Conservation (phyloP, 495 filamentous ascomycete species). For the Haplographium delicatum region DNA sequence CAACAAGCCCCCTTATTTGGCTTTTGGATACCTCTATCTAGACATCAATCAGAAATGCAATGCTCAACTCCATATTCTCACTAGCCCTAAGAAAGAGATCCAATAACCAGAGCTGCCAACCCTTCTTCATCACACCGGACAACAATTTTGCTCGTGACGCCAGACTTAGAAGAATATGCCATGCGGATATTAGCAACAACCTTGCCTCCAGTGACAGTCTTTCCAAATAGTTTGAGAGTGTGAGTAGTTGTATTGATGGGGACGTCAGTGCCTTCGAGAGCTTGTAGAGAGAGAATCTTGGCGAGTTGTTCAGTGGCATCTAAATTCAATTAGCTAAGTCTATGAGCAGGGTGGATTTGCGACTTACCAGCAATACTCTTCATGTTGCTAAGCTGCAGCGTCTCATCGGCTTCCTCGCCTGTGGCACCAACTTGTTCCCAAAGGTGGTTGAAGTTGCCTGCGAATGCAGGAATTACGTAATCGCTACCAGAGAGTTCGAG, state of each 20-base stretch:
- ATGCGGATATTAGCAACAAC: conserved; percentile 86
- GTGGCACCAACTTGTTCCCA: conserved; percentile 91
- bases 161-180: conserved; percentile 87
- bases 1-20: not conserved
- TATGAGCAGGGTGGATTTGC: not conserved
- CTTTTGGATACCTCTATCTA: conserved; percentile 13
- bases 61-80: conserved; percentile 18
- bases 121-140: conserved; percentile 89
- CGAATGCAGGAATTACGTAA: conserved; percentile 89
- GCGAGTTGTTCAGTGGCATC: conserved; percentile 92
- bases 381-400: conserved; percentile 78
- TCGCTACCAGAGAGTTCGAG: conserved; percentile 88
- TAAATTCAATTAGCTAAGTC: conserved; percentile 32
- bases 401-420: conserved; percentile 87
- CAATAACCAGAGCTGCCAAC: conserved; percentile 78
- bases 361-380: conserved; percentile 88
- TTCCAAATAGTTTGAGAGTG: conserved; percentile 91
- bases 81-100: conserved; percentile 63
- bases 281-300: conserved; percentile 82
- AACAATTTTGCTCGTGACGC: conserved; percentile 90
- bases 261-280: conserved; percentile 89
- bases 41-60: conserved; percentile 13
- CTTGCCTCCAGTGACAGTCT: conserved; percentile 85
- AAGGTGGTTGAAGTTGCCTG: conserved; percentile 91
- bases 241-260: conserved; percentile 84